phyloP scores from a whole-genome alignment of 2,329 filamentous ascomycete genomes.

The Fusarium keratoplasticum region DNA sequence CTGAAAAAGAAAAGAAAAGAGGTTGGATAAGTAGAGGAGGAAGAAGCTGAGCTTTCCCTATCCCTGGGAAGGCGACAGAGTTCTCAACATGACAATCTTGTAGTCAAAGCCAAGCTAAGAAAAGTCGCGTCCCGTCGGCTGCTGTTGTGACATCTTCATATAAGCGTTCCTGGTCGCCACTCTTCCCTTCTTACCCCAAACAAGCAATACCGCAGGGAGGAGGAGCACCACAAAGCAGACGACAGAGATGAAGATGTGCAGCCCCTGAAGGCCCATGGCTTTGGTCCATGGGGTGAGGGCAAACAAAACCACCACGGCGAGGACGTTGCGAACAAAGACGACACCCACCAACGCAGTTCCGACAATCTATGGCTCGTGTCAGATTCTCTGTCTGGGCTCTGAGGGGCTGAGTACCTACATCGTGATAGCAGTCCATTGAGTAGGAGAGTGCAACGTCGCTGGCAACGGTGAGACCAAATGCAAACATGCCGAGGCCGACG shows the following conservation, averaged over 20 bases:
- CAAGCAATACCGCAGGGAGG: background rate
- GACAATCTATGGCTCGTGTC: background rate
- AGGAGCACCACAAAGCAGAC: background rate
- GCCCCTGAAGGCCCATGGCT: background rate
- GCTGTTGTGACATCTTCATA: background rate
- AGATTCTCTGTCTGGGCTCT: background rate
- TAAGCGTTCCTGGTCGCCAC: background rate
- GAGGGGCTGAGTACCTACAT: background rate
- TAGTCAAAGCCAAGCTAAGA: background rate
- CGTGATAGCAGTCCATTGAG: slow-evolving; percentile 6
- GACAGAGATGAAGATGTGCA: background rate
- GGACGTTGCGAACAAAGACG: background rate
- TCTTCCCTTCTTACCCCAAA: background rate
- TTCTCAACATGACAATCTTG: background rate
- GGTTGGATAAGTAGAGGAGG: background rate
- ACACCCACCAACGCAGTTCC: background rate
- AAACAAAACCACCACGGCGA: background rate
- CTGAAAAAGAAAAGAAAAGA: background rate
- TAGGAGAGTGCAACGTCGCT: background rate
- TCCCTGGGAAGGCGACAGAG: background rate
- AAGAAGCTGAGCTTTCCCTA: background rate
- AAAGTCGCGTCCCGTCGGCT: background rate
- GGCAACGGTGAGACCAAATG: background rate
- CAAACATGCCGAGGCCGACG: background rate
- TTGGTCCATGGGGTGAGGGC: background rate